A percentile compares a stretch with the other conserved stretches of the same genome.
These are phyloP conservation scores for Phytophthora tubulina DNA, from an alignment of 352 stramenopile species.

Conservation along the genomic window DNA sequence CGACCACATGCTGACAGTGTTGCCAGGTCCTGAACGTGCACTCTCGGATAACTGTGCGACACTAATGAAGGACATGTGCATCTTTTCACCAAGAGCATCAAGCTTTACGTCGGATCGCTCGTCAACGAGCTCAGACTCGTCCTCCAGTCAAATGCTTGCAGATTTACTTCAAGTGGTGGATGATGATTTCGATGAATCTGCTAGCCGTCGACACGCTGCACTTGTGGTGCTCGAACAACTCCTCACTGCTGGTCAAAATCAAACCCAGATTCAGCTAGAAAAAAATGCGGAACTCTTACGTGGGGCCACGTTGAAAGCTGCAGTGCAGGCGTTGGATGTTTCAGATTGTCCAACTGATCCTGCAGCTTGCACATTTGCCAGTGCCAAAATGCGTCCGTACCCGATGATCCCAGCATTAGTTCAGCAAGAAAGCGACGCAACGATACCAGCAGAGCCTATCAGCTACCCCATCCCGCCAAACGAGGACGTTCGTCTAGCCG, in stretches of 20 bases:
- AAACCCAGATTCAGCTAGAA: slow-evolving; percentile 21
- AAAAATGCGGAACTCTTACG: slow-evolving; percentile 20
- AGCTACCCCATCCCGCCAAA: slow-evolving; percentile 37
- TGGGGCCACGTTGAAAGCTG: background rate
- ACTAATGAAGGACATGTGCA: too few relatives aligned
- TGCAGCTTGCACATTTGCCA: slow-evolving; percentile 32
- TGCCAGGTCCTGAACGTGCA: slow-evolving; percentile 14
- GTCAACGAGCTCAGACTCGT: slow-evolving; percentile 2
- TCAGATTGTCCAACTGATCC: slow-evolving; percentile 22
- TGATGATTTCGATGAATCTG: slow-evolving; percentile 6
- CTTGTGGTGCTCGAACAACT: slow-evolving; percentile 38
- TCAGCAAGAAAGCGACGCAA: background rate
- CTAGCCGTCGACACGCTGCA: slow-evolving; percentile 21
- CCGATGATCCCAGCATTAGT: slow-evolving; percentile 25
- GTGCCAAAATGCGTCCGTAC: slow-evolving; percentile 27
- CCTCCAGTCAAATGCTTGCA: slow-evolving; percentile 29
- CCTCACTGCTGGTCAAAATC: slow-evolving; percentile 20
- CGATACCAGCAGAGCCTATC: background rate
- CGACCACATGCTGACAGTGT: slow-evolving; percentile 32
- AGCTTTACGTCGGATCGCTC: slow-evolving; percentile 6
- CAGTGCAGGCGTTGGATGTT: slow-evolving; percentile 30
- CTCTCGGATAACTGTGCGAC: too few relatives aligned
- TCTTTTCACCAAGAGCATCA: background rate
- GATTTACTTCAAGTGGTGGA: slow-evolving; percentile 31
- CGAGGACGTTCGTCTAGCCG: slow-evolving; percentile 30